phyloP scores from a whole-genome alignment of 2,329 filamentous ascomycete genomes.

The Pseudocercospora fijiensis region DNA sequence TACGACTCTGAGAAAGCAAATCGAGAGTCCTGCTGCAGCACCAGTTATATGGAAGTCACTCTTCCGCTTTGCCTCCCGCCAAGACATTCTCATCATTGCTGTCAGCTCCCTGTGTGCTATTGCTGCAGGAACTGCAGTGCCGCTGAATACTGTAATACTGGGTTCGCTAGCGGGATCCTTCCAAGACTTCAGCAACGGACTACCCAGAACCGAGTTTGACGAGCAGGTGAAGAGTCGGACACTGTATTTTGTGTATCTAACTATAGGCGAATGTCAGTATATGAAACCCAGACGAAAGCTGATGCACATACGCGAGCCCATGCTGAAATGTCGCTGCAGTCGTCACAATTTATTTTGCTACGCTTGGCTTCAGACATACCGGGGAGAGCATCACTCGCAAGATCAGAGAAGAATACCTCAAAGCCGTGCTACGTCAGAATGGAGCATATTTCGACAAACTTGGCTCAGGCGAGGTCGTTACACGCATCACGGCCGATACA shows the following conservation, averaged over 20 bases:
- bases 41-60: constrained; percentile 12
- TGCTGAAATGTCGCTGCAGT: constrained; percentile 38
- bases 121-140: constrained; percentile 28
- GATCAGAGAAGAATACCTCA: constrained; percentile 73
- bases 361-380: constrained; percentile 78
- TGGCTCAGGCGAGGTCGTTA: constrained; percentile 88
- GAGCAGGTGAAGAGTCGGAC: constrained; percentile 61
- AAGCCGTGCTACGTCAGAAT: constrained; percentile 81
- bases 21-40: neutral
- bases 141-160: constrained; percentile 56
- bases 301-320: neutral
- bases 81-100: constrained; percentile 39
- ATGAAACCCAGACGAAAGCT: neutral
- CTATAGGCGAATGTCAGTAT: constrained; percentile 63
- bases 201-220: constrained; percentile 57
- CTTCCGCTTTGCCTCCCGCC: constrained; percentile 15
- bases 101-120: constrained; percentile 35
- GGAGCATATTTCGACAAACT: constrained; percentile 92
- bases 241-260: constrained; percentile 80
- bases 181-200: constrained; percentile 26
- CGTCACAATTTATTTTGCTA: constrained; percentile 70
- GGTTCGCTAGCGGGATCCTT: constrained; percentile 46
- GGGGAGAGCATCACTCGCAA: constrained; percentile 50
- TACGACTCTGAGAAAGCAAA: constrained; percentile 8
- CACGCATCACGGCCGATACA: constrained; percentile 88